Evolutionary conservation across 257 asterid species (phyloP).

Genomic region (Solanum rostratum): DNA sequence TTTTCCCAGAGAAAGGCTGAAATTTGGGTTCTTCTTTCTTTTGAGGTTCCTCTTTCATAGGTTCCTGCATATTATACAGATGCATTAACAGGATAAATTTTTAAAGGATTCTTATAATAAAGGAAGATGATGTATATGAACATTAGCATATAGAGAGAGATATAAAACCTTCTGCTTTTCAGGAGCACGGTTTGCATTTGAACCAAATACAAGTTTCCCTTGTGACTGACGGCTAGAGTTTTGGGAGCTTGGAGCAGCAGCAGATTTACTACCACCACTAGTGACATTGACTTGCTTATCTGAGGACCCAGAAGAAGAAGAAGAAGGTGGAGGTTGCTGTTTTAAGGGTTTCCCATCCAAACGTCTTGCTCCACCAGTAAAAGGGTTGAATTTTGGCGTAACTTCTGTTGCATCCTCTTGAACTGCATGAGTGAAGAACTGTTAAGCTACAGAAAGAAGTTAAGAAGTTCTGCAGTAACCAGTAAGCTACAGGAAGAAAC

Average conservation of each 20-base stretch:
- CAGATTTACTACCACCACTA: conserved; percentile 24
- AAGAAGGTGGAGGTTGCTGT: conserved; percentile 43
- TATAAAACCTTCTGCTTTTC: conserved; percentile 46
- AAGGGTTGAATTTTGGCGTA: conserved; percentile 78
- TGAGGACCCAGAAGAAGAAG: conserved; percentile 35
- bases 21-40: conserved; percentile 72
- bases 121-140: background rate
- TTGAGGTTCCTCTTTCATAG: conserved; percentile 58
- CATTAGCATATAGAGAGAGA: background rate
- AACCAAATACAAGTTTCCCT: conserved; percentile 93
- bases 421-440: conserved; percentile 14
- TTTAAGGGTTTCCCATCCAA: conserved; percentile 80
- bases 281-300: conserved; percentile 32
- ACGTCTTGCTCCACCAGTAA: conserved; percentile 73
- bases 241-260: conserved; percentile 55
- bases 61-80: conserved; percentile 10
- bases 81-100: background rate
- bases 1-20: conserved; percentile 65
- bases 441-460: background rate
- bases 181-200: conserved; percentile 41
- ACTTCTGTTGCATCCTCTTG: conserved; percentile 46
- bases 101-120: background rate
- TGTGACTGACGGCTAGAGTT: conserved; percentile 58
- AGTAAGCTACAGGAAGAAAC: background rate
- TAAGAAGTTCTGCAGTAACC: background rate